A percentile compares a stretch with the other conserved stretches of the same genome.
Conservation (phyloP, 345 rosid species). For the Corymbia maculata region DNA sequence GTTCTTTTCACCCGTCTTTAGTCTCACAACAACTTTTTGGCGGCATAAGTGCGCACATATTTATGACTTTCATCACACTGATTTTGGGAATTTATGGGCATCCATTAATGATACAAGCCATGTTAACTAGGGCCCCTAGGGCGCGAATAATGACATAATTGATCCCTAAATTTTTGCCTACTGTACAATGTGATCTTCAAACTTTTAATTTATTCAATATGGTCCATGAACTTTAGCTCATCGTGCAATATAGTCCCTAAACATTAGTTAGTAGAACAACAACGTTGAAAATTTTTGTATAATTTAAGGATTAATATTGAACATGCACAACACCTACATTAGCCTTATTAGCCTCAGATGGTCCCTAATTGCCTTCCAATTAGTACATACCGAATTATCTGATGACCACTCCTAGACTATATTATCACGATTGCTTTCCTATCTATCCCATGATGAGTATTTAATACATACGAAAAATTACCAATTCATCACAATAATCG, state of each 20-base stretch:
- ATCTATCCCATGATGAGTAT: background rate
- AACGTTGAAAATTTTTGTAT: too few species aligned
- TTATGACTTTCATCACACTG: background rate
- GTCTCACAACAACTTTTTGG: background rate
- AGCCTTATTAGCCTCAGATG: slow-evolving; percentile 79
- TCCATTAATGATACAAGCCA: background rate
- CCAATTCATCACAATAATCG: background rate
- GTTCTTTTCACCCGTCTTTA: background rate
- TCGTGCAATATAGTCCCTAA: too few species aligned
- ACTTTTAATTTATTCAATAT: too few species aligned
- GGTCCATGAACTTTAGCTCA: too few species aligned
- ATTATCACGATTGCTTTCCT: background rate
- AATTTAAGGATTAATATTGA: too few species aligned
- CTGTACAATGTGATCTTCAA: rapidly evolving
- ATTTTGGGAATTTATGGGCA: background rate
- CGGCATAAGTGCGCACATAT: background rate
- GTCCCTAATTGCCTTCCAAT: slow-evolving; percentile 80
- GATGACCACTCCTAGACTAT: background rate
- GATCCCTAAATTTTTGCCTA: rapidly evolving
- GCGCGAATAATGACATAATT: background rate
- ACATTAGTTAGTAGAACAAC: too few species aligned
- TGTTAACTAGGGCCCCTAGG: background rate
- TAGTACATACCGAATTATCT: background rate
- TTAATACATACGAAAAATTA: background rate
- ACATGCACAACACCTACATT: slow-evolving; percentile 49